A percentile compares a stretch with the other conserved stretches of the same genome.
These are phyloP conservation scores for Sporothrix mexicana DNA, from an alignment of 2,329 filamentous ascomycete species.

Conservation along the genomic window DNA sequence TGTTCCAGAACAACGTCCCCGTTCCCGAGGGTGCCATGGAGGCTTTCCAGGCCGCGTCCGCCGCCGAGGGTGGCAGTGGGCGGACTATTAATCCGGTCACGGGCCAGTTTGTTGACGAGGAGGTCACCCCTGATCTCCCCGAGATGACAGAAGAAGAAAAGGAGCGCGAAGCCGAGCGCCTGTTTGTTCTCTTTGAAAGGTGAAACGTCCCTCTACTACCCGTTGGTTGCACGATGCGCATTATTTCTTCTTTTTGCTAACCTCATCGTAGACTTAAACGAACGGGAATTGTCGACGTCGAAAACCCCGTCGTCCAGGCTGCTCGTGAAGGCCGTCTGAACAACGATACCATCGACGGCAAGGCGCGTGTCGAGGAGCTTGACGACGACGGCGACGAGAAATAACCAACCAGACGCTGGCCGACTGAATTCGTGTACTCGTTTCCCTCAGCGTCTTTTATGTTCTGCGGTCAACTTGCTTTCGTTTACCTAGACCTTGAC, in stretches of 20 bases:
- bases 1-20: slow-evolving; percentile 82
- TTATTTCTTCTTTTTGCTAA: not conserved
- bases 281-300: slow-evolving; percentile 76
- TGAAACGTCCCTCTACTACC: slow-evolving; percentile 44
- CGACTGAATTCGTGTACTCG: not conserved
- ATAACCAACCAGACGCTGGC: not conserved
- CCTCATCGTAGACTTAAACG: slow-evolving; percentile 60
- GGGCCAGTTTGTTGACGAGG: slow-evolving; percentile 76
- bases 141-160: slow-evolving; percentile 93
- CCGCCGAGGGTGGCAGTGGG: slow-evolving; percentile 9
- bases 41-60: slow-evolving; percentile 38
- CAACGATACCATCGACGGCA: slow-evolving; percentile 62
- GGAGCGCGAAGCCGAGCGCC: slow-evolving; percentile 83
- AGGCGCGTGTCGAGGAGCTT: slow-evolving; percentile 56
- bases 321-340: slow-evolving; percentile 72
- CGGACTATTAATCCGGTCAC: slow-evolving; percentile 79
- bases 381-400: slow-evolving; percentile 40
- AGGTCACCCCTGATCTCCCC: slow-evolving; percentile 63
- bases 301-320: slow-evolving; percentile 78
- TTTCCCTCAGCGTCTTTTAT: not conserved
- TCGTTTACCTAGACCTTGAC: not conserved
- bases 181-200: slow-evolving; percentile 92
- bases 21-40: slow-evolving; percentile 64
- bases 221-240: not conserved
- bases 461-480: not conserved